Base-by-base conservation (phyloP, 2,329 filamentous ascomycete genomes). In the Ophiostoma novo-ulmi region DNA sequence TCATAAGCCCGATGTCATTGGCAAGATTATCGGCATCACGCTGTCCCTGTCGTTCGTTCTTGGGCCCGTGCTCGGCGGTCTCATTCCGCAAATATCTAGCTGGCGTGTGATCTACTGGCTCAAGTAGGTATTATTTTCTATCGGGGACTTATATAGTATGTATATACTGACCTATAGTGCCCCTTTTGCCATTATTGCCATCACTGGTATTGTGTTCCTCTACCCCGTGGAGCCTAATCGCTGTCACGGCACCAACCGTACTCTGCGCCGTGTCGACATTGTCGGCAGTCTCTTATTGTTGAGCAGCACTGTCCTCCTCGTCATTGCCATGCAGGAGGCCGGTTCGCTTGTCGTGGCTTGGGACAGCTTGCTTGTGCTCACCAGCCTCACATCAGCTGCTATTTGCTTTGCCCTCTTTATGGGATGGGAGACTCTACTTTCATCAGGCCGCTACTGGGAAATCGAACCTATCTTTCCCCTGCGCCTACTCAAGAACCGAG, bases 71-170 rank as follows among this genome's bases (percentile, higher is more conserved):
- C 77, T 89, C 3, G 87, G 87, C 5, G 87, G 87, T 1, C 78
- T 82, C 3, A 84, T 89, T 31, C 83, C 85, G 0, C 80, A 84
- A n/a, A 78, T 81, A 1, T 81, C 82, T 22, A 81, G 80, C 63
- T 89, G 87, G 87, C 80, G 84, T 68, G 87, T 85, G 80, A 81
- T 89, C 55, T 89, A 89, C 76, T 85, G 85, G 76, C 84, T 88
- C 76, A 89, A 89, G 85, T 88, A 78, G 65, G 82, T 70, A 44
- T 41, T 4, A 1, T 58, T 5, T 26, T 26, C n/a, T 1, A 3
- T 31, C 4, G 10, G 14, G 39, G 39, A 10, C 39, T 11, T 44
- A 44, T 17, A 10, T 17, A 13, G 39, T 11, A 58, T 13, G n/a
- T 26, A 22, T 13, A 31, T 31, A 26, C 68, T 68, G 38, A 64